phyloP scores from a whole-genome alignment of 2,329 filamentous ascomycete species.

The Aaosphaeria pasadenensis region DNA sequence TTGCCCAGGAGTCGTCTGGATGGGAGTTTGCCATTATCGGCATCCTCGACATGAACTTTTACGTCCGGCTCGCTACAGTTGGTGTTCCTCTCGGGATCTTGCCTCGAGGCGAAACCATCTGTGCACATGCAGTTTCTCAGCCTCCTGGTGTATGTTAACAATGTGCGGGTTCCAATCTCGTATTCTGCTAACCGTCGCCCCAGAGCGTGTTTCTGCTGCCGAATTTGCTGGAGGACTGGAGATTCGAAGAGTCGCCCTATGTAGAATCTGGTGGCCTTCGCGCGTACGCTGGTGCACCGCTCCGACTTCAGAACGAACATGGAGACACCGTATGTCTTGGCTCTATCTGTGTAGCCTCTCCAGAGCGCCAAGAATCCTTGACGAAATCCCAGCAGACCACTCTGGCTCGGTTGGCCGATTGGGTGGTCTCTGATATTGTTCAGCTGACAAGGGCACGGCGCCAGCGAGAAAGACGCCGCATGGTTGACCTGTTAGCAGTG shows the following conservation, averaged over 20 bases:
- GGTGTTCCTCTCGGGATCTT: conserved; percentile 42
- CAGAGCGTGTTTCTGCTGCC: not conserved
- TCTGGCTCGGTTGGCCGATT: not conserved
- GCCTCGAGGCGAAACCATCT: conserved; percentile 46
- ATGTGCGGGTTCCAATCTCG: too few species aligned
- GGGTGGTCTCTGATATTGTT: not conserved
- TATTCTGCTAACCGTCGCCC: too few species aligned
- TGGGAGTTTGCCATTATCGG: conserved; percentile 51
- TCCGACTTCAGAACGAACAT: not conserved
- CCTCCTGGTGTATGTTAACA: conserved; percentile 1
- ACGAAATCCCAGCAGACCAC: not conserved
- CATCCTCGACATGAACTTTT: conserved; percentile 43
- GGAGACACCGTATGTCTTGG: not conserved
- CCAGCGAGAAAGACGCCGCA: not conserved
- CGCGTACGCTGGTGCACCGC: not conserved
- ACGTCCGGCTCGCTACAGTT: conserved; percentile 42
- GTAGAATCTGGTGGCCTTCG: not conserved
- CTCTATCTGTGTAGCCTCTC: not conserved
- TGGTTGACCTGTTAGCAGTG: not conserved
- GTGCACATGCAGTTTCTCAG: conserved; percentile 44
- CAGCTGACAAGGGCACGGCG: not conserved
- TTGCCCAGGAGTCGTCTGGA: conserved; percentile 36
- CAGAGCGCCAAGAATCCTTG: not conserved
- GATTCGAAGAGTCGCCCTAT: not conserved
- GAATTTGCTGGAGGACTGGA: not conserved